phyloP scores from a whole-genome alignment of 306 rosid species.

The Trifolium subterraneum region DNA sequence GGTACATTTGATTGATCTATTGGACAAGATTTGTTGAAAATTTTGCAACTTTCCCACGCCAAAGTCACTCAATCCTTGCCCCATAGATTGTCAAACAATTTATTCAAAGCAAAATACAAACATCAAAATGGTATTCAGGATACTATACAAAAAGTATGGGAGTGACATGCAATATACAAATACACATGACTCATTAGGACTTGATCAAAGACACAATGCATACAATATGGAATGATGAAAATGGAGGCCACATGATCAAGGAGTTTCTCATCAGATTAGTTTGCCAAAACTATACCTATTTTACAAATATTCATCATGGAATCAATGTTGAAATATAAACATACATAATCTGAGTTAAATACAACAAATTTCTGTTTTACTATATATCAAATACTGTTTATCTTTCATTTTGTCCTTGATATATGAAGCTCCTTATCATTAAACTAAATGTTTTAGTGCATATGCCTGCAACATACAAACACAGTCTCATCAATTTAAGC shows the following conservation, averaged over 20 bases:
- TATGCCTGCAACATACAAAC: conserved; percentile 29
- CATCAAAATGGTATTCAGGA: conserved; percentile 16
- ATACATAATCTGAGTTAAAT: not conserved
- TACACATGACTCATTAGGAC: not conserved
- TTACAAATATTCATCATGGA: conserved; percentile 5
- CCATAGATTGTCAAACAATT: no score
- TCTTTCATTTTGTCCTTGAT: conserved; percentile 13
- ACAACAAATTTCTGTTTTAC: conserved; percentile 17
- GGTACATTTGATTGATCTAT: no score
- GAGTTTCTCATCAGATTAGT: conserved; percentile 3
- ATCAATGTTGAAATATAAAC: conserved; percentile 13
- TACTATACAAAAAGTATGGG: not conserved
- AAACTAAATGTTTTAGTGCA: conserved; percentile 7
- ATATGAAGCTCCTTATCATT: not conserved
- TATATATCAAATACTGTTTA: not conserved
- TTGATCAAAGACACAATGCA: not conserved
- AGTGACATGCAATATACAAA: not conserved
- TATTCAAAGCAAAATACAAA: not conserved
- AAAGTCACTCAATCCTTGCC: no score
- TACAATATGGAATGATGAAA: not conserved
- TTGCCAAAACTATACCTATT: not conserved
- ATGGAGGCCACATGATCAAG: conserved; percentile 16
- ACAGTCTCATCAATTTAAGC: not conserved
- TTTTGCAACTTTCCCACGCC: no score
- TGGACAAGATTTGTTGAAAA: no score